Base-by-base conservation (phyloP, 2,329 filamentous ascomycete species). In the Trichoderma pleuroti region DNA sequence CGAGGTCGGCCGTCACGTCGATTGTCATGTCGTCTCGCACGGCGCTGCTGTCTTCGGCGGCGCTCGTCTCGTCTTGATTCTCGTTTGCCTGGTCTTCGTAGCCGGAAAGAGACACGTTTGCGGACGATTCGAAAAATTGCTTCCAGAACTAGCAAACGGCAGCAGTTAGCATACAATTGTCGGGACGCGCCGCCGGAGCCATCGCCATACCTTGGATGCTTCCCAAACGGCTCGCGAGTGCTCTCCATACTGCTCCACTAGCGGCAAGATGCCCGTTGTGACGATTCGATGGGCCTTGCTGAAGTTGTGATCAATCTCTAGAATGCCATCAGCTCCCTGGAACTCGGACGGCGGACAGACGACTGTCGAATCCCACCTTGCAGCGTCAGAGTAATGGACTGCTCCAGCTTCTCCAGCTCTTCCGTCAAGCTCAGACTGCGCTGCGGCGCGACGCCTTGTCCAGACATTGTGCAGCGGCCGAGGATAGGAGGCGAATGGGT, bases 271-370 rank as follows among this genome's bases (percentile, higher is more conserved):
- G 78, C 91, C 97, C 1, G 92, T 91, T 0, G 96, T 98, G 49
- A 99, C 95, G 72, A 99, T 98, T 73, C 94, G 91, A 81, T 99
- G 96, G 34, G 96, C 94, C 78, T 93, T 93, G 83, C 93, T 98
- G 81, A 99, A 99, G 82, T 99, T 99, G 81, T 93, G 92, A 80
- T 99, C 96, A 83, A 99, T 99, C 85, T 99, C 96, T 97, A 76
- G 14, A 7, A 14, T 24, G 8, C 6, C 24, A 28, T 67, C 6
- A 71, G 62, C 54, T 36, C 39, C 11, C 39, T 46, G 14, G 5
- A 24, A 32, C 30, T n/a, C 10, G 11, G 26, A 54, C 4, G 12
- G 16, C 12, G 5, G 39, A n/a, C 60, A 8, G 30, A 75, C 66
- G 10, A 66, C 7, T 8, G 24, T 10, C 8, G 5, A 72, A 57